These are phyloP conservation scores for Neonectria sp. DNA, from an alignment of 2,329 filamentous ascomycete species.

Conservation along the genomic window DNA sequence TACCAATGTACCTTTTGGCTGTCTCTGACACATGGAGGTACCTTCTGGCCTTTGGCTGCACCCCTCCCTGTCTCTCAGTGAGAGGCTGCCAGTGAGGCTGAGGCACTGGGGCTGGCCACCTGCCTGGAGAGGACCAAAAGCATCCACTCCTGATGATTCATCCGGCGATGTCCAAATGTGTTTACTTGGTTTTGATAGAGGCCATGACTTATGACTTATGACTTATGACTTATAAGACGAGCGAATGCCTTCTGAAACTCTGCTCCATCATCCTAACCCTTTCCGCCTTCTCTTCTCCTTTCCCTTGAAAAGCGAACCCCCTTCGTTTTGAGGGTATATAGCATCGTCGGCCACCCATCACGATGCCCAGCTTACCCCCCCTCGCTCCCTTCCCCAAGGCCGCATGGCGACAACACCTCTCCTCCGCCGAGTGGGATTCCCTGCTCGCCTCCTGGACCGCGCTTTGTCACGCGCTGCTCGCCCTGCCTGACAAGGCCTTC, in stretches of 20 bases:
- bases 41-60: neutral
- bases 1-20: neutral
- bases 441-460: constrained; percentile 84
- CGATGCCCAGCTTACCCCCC: constrained; percentile 72
- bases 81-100: neutral
- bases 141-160: constrained; percentile 57
- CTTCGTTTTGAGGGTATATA: constrained; percentile 7
- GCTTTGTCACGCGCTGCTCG: constrained; percentile 76
- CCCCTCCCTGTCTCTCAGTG: neutral
- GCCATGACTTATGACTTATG: constrained; percentile 11
- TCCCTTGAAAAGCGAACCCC: neutral
- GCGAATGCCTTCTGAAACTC: neutral
- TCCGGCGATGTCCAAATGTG: constrained; percentile 52
- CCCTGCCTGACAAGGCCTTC: constrained; percentile 71
- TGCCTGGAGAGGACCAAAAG: constrained; percentile 30
- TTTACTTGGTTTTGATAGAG: constrained; percentile 15
- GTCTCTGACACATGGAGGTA: neutral
- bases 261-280: neutral
- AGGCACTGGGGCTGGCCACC: constrained; percentile 10
- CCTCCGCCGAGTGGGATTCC: constrained; percentile 80
- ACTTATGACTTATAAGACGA: constrained; percentile 13
- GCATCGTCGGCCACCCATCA: neutral
- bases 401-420: constrained; percentile 76
- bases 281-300: neutral
- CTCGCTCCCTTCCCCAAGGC: constrained; percentile 84